Conservation (phyloP, 2,329 filamentous ascomycete species). For the Fusarium equiseti region DNA sequence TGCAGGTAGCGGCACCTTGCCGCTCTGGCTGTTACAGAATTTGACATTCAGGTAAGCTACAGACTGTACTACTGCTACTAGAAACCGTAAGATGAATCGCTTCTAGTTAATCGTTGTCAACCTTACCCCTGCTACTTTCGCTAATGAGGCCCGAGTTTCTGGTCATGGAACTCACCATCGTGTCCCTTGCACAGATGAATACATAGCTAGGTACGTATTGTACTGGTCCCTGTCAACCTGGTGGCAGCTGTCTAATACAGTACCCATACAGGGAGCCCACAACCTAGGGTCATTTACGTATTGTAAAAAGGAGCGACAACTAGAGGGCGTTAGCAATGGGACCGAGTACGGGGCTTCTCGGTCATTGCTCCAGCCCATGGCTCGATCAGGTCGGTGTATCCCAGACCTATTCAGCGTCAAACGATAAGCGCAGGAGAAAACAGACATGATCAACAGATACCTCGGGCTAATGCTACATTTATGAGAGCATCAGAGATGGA, state of each 20-base stretch:
- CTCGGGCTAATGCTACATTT: conserved; percentile 26
- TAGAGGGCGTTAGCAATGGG: conserved; percentile 6
- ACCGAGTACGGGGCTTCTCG: conserved; percentile 16
- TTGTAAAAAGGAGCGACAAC: conserved; percentile 5
- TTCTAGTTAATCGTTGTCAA: conserved; percentile 32
- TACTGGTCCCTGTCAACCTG: conserved; percentile 33
- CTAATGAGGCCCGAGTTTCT: conserved; percentile 46
- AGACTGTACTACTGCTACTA: neutral
- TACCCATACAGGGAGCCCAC: conserved; percentile 32
- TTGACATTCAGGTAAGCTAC: conserved; percentile 13
- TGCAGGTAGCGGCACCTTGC: conserved; percentile 22
- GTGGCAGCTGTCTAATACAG: conserved; percentile 39
- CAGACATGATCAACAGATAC: conserved; percentile 41
- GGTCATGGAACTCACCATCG: conserved; percentile 39
- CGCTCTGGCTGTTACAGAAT: conserved; percentile 31
- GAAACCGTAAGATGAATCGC: conserved; percentile 21
- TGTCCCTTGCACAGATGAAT: conserved; percentile 38
- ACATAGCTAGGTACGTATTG: conserved; percentile 2
- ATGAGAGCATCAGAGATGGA: conserved; percentile 4
- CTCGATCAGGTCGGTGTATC: conserved; percentile 30
- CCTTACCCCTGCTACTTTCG: conserved; percentile 44
- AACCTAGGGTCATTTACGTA: conserved; percentile 18
- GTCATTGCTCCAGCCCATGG: neutral
- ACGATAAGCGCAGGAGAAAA: conserved; percentile 26
- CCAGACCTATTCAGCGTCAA: conserved; percentile 25